These are phyloP conservation scores for Recurvomyces mirabilis DNA, from an alignment of 495 filamentous ascomycete species.

Conservation along the genomic window DNA sequence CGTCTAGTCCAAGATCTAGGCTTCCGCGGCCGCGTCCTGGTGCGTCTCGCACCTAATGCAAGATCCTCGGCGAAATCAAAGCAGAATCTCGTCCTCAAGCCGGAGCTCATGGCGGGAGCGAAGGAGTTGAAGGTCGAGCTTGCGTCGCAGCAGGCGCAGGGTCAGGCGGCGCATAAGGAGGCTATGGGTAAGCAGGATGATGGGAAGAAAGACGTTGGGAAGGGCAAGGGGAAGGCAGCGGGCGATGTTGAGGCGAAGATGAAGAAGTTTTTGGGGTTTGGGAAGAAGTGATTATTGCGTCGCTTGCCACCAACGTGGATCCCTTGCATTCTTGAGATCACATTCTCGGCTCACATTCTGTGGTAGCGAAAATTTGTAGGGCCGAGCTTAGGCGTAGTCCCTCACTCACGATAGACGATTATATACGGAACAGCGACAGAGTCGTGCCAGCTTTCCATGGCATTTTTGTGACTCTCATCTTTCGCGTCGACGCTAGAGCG, in stretches of 20 bases:
- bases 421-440: too few species aligned
- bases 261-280: constrained; percentile 32
- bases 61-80: constrained; percentile 32
- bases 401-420: too few species aligned
- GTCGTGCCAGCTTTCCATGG: too few species aligned
- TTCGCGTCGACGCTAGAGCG: too few species aligned
- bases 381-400: too few species aligned
- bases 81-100: constrained; percentile 47
- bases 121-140: constrained; percentile 51
- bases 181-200: constrained; percentile 26
- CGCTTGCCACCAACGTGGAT: too few species aligned
- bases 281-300: constrained; percentile 29
- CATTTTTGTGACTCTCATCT: too few species aligned
- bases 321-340: too few species aligned
- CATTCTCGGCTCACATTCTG: too few species aligned
- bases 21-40: constrained; percentile 54
- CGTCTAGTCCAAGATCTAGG: constrained; percentile 62
- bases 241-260: constrained; percentile 37
- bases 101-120: constrained; percentile 54
- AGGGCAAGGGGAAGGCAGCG: constrained; percentile 10
- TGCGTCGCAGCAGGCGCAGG: constrained; percentile 30
- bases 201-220: constrained; percentile 32
- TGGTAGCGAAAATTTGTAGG: too few species aligned
- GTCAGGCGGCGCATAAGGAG: constrained; percentile 31
- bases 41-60: constrained; percentile 58